phyloP scores from a whole-genome alignment of 1,139 yeast species.

The Blastobotrys serpentis region DNA sequence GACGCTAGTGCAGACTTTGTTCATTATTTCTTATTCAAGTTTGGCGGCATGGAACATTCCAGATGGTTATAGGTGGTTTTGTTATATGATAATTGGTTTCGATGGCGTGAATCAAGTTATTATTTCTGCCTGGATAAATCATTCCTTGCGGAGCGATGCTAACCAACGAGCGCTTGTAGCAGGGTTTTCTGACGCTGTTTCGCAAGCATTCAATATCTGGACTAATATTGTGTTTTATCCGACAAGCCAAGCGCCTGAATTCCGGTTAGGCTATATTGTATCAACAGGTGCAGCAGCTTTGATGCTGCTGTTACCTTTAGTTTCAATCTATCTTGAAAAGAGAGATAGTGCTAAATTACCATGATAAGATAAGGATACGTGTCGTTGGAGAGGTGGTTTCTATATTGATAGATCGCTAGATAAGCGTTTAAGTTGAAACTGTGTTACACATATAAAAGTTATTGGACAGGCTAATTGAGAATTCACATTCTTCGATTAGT shows the following conservation, averaged over 20 bases:
- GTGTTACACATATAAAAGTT: too few relatives aligned
- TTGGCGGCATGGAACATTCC: slow-evolving; percentile 49
- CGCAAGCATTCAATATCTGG: slow-evolving; percentile 46
- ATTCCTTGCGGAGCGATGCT: slow-evolving; percentile 39
- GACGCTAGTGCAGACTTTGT: slow-evolving; percentile 36
- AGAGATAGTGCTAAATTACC: too few relatives aligned
- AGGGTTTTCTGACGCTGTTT: slow-evolving; percentile 44
- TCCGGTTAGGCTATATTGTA: slow-evolving; percentile 40
- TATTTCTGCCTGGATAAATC: slow-evolving; percentile 42
- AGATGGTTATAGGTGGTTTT: slow-evolving; percentile 49
- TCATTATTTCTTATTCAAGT: slow-evolving; percentile 42
- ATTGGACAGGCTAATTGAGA: too few relatives aligned
- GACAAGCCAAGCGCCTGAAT: slow-evolving; percentile 41
- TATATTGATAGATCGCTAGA: too few relatives aligned
- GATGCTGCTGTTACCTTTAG: slow-evolving; percentile 40
- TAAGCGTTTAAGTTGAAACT: too few relatives aligned
- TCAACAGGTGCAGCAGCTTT: slow-evolving; percentile 39
- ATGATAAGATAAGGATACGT: too few relatives aligned
- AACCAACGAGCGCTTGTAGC: slow-evolving; percentile 44
- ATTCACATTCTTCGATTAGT: too few relatives aligned
- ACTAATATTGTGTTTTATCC: slow-evolving; percentile 45
- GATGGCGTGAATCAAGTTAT: slow-evolving; percentile 40
- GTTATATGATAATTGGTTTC: slow-evolving; percentile 44
- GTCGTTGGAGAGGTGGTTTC: too few relatives aligned
- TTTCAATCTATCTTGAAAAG: slow-evolving; percentile 6